A percentile compares a stretch with the other conserved stretches of the same genome.
These are phyloP conservation scores for Backusella mclennaniae DNA, from an alignment of 192 early-diverging fungal species.

Conservation along the genomic window DNA sequence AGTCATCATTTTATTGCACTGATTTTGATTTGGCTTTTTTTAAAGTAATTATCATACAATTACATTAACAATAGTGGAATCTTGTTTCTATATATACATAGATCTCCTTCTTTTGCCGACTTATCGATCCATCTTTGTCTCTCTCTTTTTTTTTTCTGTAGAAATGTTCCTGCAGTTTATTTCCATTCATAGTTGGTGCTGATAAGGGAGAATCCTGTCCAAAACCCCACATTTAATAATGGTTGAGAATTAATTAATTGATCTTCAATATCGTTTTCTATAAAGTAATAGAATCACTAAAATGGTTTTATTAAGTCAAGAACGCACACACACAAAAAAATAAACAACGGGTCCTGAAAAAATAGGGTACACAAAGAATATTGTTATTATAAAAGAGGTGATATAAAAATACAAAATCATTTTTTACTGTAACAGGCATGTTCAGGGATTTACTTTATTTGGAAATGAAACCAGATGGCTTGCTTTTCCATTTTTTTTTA, in stretches of 20 bases:
- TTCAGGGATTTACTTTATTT: background rate
- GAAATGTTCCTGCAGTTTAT: background rate
- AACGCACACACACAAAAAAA: background rate
- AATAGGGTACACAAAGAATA: background rate
- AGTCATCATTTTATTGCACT: background rate
- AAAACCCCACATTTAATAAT: background rate
- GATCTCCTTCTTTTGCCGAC: background rate
- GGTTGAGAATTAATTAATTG: background rate
- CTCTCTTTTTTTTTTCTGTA: background rate
- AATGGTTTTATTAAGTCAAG: background rate
- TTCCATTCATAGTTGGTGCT: background rate
- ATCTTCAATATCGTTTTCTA: background rate
- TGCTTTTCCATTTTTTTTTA: conserved; percentile 30
- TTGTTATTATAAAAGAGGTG: background rate
- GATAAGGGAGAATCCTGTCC: background rate
- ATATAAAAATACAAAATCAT: background rate
- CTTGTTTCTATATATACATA: background rate
- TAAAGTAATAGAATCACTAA: background rate
- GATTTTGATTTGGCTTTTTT: too few relatives aligned
- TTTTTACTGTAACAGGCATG: background rate
- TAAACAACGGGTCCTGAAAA: background rate
- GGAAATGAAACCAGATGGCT: background rate
- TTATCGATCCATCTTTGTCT: background rate
- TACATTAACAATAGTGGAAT: background rate
- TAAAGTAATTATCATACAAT: background rate